A percentile compares a stretch with the other conserved stretches of the same genome.
phyloP scores from a whole-genome alignment of 768 basidiomycete genomes.

The Mycena vitilis region DNA sequence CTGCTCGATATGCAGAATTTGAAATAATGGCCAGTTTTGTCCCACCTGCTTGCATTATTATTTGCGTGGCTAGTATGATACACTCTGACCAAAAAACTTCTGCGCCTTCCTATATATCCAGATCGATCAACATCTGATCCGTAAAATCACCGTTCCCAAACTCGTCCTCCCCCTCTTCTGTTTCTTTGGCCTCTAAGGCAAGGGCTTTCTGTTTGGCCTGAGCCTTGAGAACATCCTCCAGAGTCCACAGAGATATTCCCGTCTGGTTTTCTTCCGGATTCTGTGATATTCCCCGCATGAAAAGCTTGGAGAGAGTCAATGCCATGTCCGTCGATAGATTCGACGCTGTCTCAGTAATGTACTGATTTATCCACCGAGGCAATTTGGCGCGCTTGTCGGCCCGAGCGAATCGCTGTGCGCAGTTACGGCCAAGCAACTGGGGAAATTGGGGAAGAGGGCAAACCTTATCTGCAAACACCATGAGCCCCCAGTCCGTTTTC shows the following conservation, averaged over 20 bases:
- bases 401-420: slow-evolving; percentile 83
- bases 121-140: slow-evolving; percentile 69
- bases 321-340: slow-evolving; percentile 99
- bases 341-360: slow-evolving; percentile 97
- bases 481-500: slow-evolving; percentile 99
- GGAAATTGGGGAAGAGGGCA: slow-evolving; percentile 19
- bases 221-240: slow-evolving; percentile 90
- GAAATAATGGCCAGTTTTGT: too few species aligned
- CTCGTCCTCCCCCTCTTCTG: slow-evolving; percentile 65
- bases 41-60: too few species aligned
- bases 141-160: slow-evolving; percentile 77
- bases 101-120: slow-evolving; percentile 54
- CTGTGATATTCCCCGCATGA: slow-evolving; percentile 99
- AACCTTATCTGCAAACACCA: slow-evolving; percentile 99
- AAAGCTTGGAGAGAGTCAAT: slow-evolving; percentile 90
- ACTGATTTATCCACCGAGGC: slow-evolving; percentile 99
- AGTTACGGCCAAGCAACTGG: slow-evolving; percentile 6
- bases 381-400: slow-evolving; percentile 95
- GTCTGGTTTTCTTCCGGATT: slow-evolving; percentile 97
- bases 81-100: too few species aligned
- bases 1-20: not conserved
- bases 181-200: slow-evolving; percentile 58
- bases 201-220: slow-evolving; percentile 85
- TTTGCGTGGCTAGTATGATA: too few species aligned
- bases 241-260: slow-evolving; percentile 93